A percentile compares a stretch with the other conserved stretches of the same genome.
These are phyloP conservation scores for Penicillium daleae DNA, from an alignment of 495 filamentous ascomycete species.

Conservation along the genomic window DNA sequence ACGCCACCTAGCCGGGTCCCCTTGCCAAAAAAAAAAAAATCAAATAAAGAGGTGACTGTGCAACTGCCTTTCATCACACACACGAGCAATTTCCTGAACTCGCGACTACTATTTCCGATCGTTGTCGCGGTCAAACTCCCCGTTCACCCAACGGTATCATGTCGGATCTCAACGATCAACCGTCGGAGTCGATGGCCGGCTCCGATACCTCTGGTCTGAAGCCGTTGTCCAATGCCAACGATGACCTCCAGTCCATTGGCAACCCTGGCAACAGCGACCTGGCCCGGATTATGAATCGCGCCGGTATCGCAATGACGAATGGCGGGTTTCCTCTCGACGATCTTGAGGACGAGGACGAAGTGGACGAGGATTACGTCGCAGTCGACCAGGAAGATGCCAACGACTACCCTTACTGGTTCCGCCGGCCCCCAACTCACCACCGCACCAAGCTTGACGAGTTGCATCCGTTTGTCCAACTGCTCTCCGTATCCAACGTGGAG, in stretches of 20 bases:
- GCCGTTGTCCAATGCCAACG: constrained; percentile 40
- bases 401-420: constrained; percentile 51
- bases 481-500: constrained; percentile 74
- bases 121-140: neutral
- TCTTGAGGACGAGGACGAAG: constrained; percentile 46
- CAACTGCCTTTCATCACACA: constrained; percentile 12
- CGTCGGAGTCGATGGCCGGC: constrained; percentile 35
- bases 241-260: constrained; percentile 29
- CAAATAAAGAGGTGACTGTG: constrained; percentile 14
- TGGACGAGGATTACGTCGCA: constrained; percentile 48
- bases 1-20: constrained; percentile 29
- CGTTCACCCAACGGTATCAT: constrained; percentile 14
- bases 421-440: constrained; percentile 44
- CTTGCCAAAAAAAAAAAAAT: constrained; percentile 13
- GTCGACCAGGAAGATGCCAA: constrained; percentile 49
- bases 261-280: constrained; percentile 38
- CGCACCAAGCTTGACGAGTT: constrained; percentile 54
- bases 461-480: constrained; percentile 71
- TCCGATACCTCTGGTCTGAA: constrained; percentile 36
- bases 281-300: constrained; percentile 39
- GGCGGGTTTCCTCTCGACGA: constrained; percentile 43
- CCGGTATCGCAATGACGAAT: constrained; percentile 37
- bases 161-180: constrained; percentile 35
- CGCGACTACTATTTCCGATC: constrained; percentile 2
- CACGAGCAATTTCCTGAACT: constrained; percentile 4